Evolutionary conservation across 768 basidiomycete species (phyloP).

Genomic region (Gloeostereum incarnatum): DNA sequence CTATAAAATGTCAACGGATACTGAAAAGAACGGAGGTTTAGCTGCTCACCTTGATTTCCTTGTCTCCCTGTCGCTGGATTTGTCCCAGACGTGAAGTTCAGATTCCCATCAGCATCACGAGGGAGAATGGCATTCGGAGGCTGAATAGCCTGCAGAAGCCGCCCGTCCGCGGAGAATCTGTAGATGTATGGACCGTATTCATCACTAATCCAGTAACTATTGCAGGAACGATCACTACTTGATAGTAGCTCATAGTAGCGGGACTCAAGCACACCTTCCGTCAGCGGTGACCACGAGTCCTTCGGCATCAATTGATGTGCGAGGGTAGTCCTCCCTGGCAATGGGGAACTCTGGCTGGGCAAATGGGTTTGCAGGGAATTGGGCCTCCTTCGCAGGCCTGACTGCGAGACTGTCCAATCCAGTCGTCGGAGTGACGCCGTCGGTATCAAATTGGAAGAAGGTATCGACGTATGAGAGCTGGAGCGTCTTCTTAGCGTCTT

Average conservation of each 20-base stretch:
- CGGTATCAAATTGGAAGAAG: slow-evolving; percentile 37
- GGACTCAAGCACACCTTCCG: slow-evolving; percentile 33
- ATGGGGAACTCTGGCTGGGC: slow-evolving; percentile 39
- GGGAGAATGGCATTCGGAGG: slow-evolving; percentile 53
- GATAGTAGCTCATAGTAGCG: background rate
- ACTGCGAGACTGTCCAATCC: slow-evolving; percentile 47
- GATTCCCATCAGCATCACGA: slow-evolving; percentile 24
- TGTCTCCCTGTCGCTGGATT: slow-evolving; percentile 44
- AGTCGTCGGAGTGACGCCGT: slow-evolving; percentile 34
- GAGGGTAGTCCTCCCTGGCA: slow-evolving; percentile 28
- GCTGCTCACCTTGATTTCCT: slow-evolving; percentile 39
- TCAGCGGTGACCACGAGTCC: slow-evolving; percentile 49
- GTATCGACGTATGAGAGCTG: slow-evolving; percentile 40
- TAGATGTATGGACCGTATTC: slow-evolving; percentile 67
- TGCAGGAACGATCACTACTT: background rate
- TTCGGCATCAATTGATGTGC: slow-evolving; percentile 47
- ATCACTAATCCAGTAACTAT: slow-evolving; percentile 55
- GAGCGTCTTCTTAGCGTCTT: slow-evolving; percentile 41
- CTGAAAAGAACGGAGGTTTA: background rate
- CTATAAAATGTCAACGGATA: slow-evolving; percentile 15
- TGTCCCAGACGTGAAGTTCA: slow-evolving; percentile 41
- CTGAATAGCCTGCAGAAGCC: slow-evolving; percentile 45
- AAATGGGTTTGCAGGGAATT: slow-evolving; percentile 15
- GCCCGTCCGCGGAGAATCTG: slow-evolving; percentile 33
- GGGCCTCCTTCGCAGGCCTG: slow-evolving; percentile 25